Evolutionary conservation across 2,329 filamentous ascomycete genomes (phyloP), one percentile per base, ranked within the genome.

Genomic region (Teratosphaeria epicoccoides): DNA sequence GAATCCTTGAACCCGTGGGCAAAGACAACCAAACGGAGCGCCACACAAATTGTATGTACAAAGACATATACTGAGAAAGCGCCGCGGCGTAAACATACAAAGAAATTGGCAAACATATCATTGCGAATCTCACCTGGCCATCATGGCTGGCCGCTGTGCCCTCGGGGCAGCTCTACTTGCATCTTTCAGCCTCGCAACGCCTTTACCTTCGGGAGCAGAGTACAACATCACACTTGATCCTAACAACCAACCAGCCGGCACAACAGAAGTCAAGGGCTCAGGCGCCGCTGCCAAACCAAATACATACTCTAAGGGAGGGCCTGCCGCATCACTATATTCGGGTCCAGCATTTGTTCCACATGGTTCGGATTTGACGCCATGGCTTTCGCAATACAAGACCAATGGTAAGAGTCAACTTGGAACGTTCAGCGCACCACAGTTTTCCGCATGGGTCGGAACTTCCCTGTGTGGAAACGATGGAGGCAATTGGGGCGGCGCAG

Each of bases 401-500:
- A 64, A 62, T 48, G 61, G 62, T 43, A 53, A 57, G 20, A 63
- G 61, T 33, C 47, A 51, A 24, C 57, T 64, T 22, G 63, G 63
- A n/a, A 59, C 54, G 9, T 54, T 57, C 6, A 48, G 56, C 25
- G 60, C 62, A 17, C 58, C 59, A 4, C 51, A 54, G 20, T 55
- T 64, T 10, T 60, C 61, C 22, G 50, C 45, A 1, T 66, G 56
- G 33, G 33, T 40, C n/a, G 33, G 33, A 20, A 7, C 33, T 7
- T 17, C 17, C 14, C 7, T 20, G n/a, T 40, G n/a, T 9, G 33
- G 33, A 9, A 40, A 40, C n/a, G n/a, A 40, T 17, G 33, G 33
- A 7, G 20, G 20, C 33, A 40, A 40, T 17, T 40, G 33, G 33
- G n/a, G n/a, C 10, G 20, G 20, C n/a, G 3, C 17, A 40, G 33